Evolutionary conservation across 2,329 filamentous ascomycete genomes (phyloP), one percentile per base, ranked within the genome.

Genomic region (Biscogniauxia sp.): DNA sequence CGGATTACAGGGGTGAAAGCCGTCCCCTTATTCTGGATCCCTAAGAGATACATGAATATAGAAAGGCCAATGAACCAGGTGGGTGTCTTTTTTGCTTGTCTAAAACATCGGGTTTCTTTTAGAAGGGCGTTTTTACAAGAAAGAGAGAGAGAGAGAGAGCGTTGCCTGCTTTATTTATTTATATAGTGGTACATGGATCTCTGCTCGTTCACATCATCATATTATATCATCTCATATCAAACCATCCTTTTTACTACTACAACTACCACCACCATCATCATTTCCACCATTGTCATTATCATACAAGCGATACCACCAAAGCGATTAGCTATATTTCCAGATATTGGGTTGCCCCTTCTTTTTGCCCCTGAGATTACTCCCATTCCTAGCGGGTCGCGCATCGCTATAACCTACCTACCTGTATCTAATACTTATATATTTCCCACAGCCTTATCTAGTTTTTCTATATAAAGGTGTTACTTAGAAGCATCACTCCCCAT

Each of bases 251-350:
- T 51, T 19, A 51, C 7, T 9, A 32, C 28, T 32, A 23, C 49
- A 2, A 23, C 20, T 51, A n/a, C 51, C 5, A 41, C 55, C 49
- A 5, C 32, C 26, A 20, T 57, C 32, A 51, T 55, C 20, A 62
- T 59, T 23, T 62, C 8, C 17, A 6, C 49, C 37, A 58, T 58
- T 37, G 60, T 62, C 51, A 20, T 64, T 61, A 66, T 71, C 65
- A 67, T 69, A 63, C 54, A 61, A 66, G 64, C 67, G 66, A 69
- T 71, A 69, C 61, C 67, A 67, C 52, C 28, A 54, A 53, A 60
- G 60, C 61, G 53, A 25, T 52, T 55, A 20, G 28, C 28, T 32
- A 32, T 32, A 32, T 32, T 32, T 32, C 28, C 9, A 32, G 28
- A 32, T 32, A 9, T 13, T 7, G 7, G 28, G 28, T 32, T 32